A percentile compares a stretch with the other conserved stretches of the same genome.
Conservation (phyloP, 805 yeast species). For the Nakazawaea holstii region DNA sequence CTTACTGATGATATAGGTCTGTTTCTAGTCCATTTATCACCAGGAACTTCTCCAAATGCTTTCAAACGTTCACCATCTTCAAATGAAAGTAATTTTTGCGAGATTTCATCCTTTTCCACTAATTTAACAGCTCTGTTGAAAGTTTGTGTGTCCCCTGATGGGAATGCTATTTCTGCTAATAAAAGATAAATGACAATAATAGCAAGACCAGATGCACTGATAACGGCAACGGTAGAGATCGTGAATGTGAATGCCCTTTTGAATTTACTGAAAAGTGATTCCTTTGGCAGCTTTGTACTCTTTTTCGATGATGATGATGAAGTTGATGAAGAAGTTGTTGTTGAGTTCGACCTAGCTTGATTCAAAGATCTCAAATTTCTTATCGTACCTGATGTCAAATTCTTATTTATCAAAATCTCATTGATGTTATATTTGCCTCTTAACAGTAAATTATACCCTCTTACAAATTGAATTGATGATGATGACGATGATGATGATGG, state of each 20-base stretch:
- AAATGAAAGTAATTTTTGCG: constrained; percentile 53
- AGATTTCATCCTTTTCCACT: constrained; percentile 61
- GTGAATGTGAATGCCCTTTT: constrained; percentile 58
- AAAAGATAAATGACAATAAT: constrained; percentile 67
- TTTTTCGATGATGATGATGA: not conserved
- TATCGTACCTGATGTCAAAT: not conserved
- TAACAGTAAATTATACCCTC: not conserved
- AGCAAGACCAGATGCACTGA: constrained; percentile 67
- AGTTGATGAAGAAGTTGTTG: not conserved
- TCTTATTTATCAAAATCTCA: constrained; percentile 3
- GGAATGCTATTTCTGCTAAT: constrained; percentile 75
- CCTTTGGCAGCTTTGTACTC: constrained; percentile 23
- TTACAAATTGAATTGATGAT: not conserved
- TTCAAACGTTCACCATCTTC: constrained; percentile 55
- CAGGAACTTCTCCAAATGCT: constrained; percentile 74
- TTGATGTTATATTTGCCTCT: constrained; percentile 1
- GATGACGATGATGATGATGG: not conserved
- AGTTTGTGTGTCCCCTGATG: constrained; percentile 87
- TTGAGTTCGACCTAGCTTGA: constrained; percentile 3
- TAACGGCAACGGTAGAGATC: constrained; percentile 53
- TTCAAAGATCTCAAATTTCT: not conserved
- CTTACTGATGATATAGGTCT: constrained; percentile 74
- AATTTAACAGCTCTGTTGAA: constrained; percentile 81
- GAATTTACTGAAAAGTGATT: constrained; percentile 38
- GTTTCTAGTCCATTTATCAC: constrained; percentile 81